These are phyloP conservation scores for Colletotrichum filicis DNA, from an alignment of 2,329 filamentous ascomycete species.

Conservation along the genomic window DNA sequence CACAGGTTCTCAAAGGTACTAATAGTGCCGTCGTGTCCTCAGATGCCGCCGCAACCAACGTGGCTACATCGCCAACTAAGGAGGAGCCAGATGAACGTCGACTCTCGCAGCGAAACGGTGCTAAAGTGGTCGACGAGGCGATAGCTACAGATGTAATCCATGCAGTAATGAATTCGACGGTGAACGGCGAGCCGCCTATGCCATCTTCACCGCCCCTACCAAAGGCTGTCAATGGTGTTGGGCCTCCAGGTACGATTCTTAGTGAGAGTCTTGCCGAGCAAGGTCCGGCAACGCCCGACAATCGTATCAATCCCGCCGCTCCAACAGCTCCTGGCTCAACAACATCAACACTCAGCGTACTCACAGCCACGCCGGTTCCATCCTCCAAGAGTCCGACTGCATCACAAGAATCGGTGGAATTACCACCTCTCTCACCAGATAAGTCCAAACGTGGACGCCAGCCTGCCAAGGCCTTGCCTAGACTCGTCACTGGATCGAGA, in stretches of 20 bases:
- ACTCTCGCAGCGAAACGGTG: too few species aligned
- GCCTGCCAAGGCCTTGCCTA: neutral
- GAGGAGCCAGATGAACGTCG: neutral
- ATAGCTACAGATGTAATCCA: neutral
- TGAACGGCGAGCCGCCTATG: neutral
- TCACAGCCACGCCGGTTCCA: constrained; percentile 51
- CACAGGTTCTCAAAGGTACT: neutral
- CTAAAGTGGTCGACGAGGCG: neutral
- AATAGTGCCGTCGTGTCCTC: neutral
- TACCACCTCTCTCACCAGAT: constrained; percentile 20
- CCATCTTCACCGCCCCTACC: constrained; percentile 28
- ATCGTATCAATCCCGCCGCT: neutral
- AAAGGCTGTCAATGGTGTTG: neutral
- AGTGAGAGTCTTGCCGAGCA: neutral
- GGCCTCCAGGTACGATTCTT: neutral
- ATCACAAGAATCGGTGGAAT: constrained; percentile 45
- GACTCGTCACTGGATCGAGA: neutral
- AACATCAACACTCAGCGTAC: constrained; percentile 52
- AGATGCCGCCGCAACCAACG: neutral
- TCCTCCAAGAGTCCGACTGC: constrained; percentile 50
- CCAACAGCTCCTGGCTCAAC: constrained; percentile 38
- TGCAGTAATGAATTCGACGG: too few species aligned
- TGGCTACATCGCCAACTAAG: neutral
- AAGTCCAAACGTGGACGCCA: constrained; percentile 19
- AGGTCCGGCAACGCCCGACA: neutral